Conservation (phyloP, 2,329 filamentous ascomycete species). For the Aotearoamyces nothofagi region DNA sequence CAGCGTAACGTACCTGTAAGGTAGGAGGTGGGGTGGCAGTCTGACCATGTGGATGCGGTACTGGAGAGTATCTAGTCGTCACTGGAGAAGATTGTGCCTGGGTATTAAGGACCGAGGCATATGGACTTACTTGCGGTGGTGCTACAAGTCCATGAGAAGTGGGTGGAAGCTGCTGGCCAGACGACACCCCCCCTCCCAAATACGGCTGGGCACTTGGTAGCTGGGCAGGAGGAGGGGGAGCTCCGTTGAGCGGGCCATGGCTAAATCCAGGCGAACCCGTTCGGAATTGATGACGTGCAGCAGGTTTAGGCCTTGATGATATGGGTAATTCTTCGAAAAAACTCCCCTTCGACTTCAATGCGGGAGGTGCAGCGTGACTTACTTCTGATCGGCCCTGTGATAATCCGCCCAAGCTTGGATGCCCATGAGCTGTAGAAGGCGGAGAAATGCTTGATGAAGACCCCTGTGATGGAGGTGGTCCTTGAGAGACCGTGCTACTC, state of each 20-base stretch:
- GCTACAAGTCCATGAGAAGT: conserved; percentile 13
- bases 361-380: conserved; percentile 3
- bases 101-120: conserved; percentile 13
- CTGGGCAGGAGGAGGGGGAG: too few species aligned
- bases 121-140: conserved; percentile 18
- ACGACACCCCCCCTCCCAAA: too few species aligned
- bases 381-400: too few species aligned
- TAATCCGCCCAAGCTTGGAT: too few species aligned
- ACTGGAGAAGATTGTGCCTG: conserved; percentile 17
- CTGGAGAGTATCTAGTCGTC: conserved; percentile 44
- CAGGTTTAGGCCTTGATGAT: conserved; percentile 42
- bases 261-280: conserved; percentile 2
- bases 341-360: conserved; percentile 27
- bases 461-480: conserved; percentile 8
- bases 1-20: conserved; percentile 19
- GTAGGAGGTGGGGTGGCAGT: conserved; percentile 23
- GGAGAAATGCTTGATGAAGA: conserved; percentile 11
- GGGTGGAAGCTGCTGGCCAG: too few species aligned
- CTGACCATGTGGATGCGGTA: conserved; percentile 24
- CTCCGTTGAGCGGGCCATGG: too few species aligned
- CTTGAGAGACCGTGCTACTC: conserved; percentile 13
- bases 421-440: conserved; percentile 8
- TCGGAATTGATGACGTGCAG: conserved; percentile 14
- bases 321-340: conserved; percentile 72
- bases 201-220: too few species aligned